Conservation (phyloP, 345 rosid species). For the Alliaria petiolata region DNA sequence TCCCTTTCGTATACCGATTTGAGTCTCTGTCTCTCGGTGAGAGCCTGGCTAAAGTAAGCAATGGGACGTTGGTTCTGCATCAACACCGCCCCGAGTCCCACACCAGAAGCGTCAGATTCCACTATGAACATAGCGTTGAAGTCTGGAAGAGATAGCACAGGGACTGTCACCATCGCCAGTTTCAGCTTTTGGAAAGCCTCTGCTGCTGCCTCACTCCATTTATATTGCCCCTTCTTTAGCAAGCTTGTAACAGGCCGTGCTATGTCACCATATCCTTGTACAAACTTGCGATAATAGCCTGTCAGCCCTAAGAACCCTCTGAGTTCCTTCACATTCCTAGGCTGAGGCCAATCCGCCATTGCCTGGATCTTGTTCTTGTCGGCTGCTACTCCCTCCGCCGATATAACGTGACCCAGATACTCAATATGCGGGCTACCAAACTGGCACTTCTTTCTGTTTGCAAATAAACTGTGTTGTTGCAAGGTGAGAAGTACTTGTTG, state of each 20-base stretch:
- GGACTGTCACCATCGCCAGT: background rate
- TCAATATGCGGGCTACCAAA: background rate
- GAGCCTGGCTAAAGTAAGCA: too few species aligned
- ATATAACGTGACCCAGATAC: background rate
- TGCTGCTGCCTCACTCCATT: background rate
- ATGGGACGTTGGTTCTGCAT: too few species aligned
- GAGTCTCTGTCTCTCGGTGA: too few species aligned
- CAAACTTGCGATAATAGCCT: background rate
- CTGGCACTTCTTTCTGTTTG: background rate
- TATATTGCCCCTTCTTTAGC: background rate
- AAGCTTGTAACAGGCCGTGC: rapidly evolving
- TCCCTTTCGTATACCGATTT: too few species aligned
- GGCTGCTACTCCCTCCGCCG: rapidly evolving
- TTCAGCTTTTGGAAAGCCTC: background rate
- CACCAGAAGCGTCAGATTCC: too few species aligned
- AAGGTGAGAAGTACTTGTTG: too few species aligned
- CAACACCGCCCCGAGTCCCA: too few species aligned
- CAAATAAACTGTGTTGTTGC: background rate
- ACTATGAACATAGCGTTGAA: too few species aligned
- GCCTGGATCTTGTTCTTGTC: background rate
- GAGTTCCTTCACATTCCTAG: rapidly evolving
- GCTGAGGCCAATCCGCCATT: rapidly evolving
- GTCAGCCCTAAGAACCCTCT: background rate
- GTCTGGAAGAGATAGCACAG: too few species aligned
- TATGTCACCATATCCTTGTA: rapidly evolving